Evolutionary conservation across 1,139 yeast genomes (phyloP).

Genomic region (Pneumocystis murina): DNA sequence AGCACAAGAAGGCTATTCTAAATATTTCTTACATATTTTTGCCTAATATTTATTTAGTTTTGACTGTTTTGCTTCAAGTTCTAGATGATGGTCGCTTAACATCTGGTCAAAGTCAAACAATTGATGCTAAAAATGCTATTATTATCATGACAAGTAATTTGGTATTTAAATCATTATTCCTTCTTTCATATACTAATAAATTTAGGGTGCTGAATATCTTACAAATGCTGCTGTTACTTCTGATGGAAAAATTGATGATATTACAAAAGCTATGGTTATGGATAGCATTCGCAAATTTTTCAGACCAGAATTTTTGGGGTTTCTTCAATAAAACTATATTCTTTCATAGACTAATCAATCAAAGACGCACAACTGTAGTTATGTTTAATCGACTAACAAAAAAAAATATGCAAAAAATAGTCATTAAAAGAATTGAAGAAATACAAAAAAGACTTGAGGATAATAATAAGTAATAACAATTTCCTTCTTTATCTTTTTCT

Average conservation of each 20-base stretch:
- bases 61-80: constrained; percentile 78
- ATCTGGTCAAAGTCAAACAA: constrained; percentile 82
- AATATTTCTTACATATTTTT: neutral
- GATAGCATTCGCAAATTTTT: constrained; percentile 74
- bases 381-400: constrained; percentile 83
- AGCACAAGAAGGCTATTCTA: constrained; percentile 53
- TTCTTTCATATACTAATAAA: neutral
- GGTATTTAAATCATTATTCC: constrained; percentile 4
- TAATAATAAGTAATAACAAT: constrained; percentile 34
- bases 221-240: constrained; percentile 46
- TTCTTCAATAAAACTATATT: constrained; percentile 60
- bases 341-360: neutral
- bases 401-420: constrained; percentile 85
- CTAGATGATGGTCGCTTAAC: constrained; percentile 94
- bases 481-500: neutral
- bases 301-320: constrained; percentile 93
- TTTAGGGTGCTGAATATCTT: constrained; percentile 69
- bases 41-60: constrained; percentile 29
- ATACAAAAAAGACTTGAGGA: constrained; percentile 71
- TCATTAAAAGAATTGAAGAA: constrained; percentile 65
- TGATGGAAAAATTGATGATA: constrained; percentile 38
- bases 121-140: constrained; percentile 83
- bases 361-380: constrained; percentile 25
- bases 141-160: constrained; percentile 93
- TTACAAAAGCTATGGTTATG: constrained; percentile 67